Conservation (phyloP, 2,329 filamentous ascomycete genomes). For the Fusarium paranaense region DNA sequence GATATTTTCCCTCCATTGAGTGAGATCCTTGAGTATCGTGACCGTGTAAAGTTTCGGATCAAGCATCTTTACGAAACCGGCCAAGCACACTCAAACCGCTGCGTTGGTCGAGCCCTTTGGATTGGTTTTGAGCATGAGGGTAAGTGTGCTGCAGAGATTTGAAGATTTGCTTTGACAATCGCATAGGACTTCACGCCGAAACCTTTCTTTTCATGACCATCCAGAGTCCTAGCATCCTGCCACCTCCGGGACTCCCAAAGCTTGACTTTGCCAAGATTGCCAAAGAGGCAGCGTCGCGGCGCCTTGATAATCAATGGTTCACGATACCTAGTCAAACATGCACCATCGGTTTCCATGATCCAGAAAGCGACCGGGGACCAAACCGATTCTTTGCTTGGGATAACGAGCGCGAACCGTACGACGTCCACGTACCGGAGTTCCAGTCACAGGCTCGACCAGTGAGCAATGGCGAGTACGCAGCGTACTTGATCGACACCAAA, state of each 20-base stretch:
- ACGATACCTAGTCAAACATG: neutral
- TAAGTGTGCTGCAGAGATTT: neutral
- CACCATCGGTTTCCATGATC: constrained; percentile 14
- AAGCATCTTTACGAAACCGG: neutral
- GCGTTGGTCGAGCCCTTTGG: constrained; percentile 23
- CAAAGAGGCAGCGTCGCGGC: constrained; percentile 13
- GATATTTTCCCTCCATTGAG: constrained; percentile 12
- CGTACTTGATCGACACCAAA: neutral
- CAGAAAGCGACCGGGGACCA: constrained; percentile 10
- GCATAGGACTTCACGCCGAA: constrained; percentile 19
- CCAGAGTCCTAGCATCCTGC: constrained; percentile 2
- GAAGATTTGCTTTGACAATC: neutral
- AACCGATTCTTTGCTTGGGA: constrained; percentile 32
- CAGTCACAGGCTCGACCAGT: constrained; percentile 21
- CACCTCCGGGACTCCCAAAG: neutral
- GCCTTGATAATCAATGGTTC: constrained; percentile 8
- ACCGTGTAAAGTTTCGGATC: constrained; percentile 21
- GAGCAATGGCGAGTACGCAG: constrained; percentile 24
- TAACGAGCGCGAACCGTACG: constrained; percentile 28
- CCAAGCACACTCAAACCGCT: neutral
- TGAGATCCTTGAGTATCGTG: constrained; percentile 21
- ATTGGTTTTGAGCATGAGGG: constrained; percentile 34
- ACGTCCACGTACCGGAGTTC: neutral
- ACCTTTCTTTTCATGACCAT: constrained; percentile 34
- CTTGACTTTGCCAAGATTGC: constrained; percentile 21